A percentile compares a stretch with the other conserved stretches of the same genome.
Evolutionary conservation across 192 early-diverging fungal genomes (phyloP).

Genomic region (Backusella psychrophila): DNA sequence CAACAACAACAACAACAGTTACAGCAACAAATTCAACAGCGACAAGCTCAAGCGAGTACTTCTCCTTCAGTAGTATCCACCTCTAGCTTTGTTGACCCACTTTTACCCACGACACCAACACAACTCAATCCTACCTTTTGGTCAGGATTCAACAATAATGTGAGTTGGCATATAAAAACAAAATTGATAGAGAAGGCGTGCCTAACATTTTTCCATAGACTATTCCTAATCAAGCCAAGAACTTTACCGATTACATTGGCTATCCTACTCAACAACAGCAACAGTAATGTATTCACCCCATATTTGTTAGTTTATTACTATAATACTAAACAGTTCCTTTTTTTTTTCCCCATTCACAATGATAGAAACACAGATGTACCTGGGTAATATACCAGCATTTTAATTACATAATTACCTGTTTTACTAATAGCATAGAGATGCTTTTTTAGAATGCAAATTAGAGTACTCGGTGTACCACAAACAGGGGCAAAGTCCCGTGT

Average conservation of each 20-base stretch:
- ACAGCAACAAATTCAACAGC: neutral
- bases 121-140: slow-evolving; percentile 19
- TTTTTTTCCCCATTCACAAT: neutral
- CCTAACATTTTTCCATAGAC: slow-evolving; percentile 8
- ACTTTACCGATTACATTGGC: slow-evolving; percentile 31
- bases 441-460: slow-evolving; percentile 28
- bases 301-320: neutral
- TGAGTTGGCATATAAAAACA: neutral
- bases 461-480: slow-evolving; percentile 48
- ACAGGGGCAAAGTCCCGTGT: slow-evolving; percentile 82
- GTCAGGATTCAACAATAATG: slow-evolving; percentile 28
- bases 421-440: neutral
- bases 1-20: neutral
- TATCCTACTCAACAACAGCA: slow-evolving; percentile 12
- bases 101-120: slow-evolving; percentile 12
- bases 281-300: neutral
- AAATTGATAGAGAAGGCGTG: neutral
- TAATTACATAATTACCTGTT: neutral
- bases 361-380: neutral
- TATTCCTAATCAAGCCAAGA: slow-evolving; percentile 29
- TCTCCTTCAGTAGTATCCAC: slow-evolving; percentile 13
- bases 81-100: slow-evolving; percentile 24
- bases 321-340: neutral
- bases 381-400: slow-evolving; percentile 14
- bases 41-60: neutral